These are phyloP conservation scores for Pseudopithomyces chartarum DNA, from an alignment of 2,329 filamentous ascomycete species.

Conservation along the genomic window DNA sequence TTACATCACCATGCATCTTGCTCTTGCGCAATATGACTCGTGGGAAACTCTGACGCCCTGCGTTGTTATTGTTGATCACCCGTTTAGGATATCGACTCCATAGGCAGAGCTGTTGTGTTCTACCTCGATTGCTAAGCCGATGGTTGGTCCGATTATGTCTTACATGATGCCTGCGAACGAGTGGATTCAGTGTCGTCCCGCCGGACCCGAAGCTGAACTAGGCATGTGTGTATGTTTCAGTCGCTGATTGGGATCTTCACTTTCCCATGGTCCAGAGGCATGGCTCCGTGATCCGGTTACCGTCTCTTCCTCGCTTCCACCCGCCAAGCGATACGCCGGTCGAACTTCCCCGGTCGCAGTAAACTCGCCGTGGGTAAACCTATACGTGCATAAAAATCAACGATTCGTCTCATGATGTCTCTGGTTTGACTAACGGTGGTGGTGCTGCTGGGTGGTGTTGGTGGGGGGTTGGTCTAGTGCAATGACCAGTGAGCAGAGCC, in stretches of 20 bases:
- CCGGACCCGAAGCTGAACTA: not conserved
- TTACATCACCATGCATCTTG: conserved; percentile 1
- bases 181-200: not conserved
- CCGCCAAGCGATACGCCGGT: too few species aligned
- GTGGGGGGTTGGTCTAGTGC: not conserved
- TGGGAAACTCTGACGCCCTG: not conserved
- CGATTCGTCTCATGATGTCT: not conserved
- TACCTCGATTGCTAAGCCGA: not conserved
- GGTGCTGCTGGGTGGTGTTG: not conserved
- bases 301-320: too few species aligned
- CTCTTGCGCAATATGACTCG: not conserved
- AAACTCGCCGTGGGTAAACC: not conserved
- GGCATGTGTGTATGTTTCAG: not conserved
- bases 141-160: not conserved
- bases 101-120: too few species aligned
- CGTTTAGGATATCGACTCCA: not conserved
- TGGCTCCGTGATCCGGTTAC: not conserved
- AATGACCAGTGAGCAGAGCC: too few species aligned
- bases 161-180: not conserved
- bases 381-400: not conserved
- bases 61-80: not conserved
- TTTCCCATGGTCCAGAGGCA: not conserved
- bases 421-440: not conserved
- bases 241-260: not conserved
- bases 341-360: not conserved